A percentile compares a stretch with the other conserved stretches of the same genome.
Evolutionary conservation across 2,329 filamentous ascomycete species (phyloP).

Genomic region (Nemania sp.): DNA sequence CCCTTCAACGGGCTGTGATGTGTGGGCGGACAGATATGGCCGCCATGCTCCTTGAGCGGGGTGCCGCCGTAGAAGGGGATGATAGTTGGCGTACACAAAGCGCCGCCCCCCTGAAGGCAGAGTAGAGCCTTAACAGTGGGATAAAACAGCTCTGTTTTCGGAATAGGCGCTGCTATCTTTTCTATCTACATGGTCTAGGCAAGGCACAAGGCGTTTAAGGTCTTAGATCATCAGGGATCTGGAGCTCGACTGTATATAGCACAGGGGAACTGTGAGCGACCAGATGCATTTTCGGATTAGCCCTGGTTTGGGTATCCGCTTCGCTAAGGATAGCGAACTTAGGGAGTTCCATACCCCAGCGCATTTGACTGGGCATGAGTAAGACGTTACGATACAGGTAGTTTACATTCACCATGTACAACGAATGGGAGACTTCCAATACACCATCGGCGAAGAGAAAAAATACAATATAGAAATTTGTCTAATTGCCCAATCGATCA

Average conservation of each 20-base stretch:
- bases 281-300: slow-evolving; percentile 22
- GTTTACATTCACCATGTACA: slow-evolving; percentile 32
- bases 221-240: slow-evolving; percentile 21
- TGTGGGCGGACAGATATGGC: slow-evolving; percentile 51
- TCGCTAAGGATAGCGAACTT: slow-evolving; percentile 28
- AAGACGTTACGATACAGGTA: slow-evolving; percentile 16
- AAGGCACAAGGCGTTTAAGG: slow-evolving; percentile 30
- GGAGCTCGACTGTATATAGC: slow-evolving; percentile 24
- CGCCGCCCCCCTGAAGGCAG: slow-evolving; percentile 20
- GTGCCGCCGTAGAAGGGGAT: slow-evolving; percentile 47
- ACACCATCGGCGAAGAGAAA: slow-evolving; percentile 9
- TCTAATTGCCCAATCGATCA: slow-evolving; percentile 17
- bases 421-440: slow-evolving; percentile 19
- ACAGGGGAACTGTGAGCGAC: slow-evolving; percentile 23
- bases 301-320: slow-evolving; percentile 31
- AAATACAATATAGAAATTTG: slow-evolving; percentile 8
- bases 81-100: slow-evolving; percentile 37
- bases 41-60: slow-evolving; percentile 49
- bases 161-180: slow-evolving; percentile 10
- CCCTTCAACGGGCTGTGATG: slow-evolving; percentile 51
- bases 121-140: slow-evolving; percentile 17
- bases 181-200: background rate
- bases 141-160: slow-evolving; percentile 1
- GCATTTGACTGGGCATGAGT: slow-evolving; percentile 20
- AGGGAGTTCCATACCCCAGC: slow-evolving; percentile 24